phyloP scores from a whole-genome alignment of 1,284 basidiomycete genomes.

The Cryptococcus floricola region DNA sequence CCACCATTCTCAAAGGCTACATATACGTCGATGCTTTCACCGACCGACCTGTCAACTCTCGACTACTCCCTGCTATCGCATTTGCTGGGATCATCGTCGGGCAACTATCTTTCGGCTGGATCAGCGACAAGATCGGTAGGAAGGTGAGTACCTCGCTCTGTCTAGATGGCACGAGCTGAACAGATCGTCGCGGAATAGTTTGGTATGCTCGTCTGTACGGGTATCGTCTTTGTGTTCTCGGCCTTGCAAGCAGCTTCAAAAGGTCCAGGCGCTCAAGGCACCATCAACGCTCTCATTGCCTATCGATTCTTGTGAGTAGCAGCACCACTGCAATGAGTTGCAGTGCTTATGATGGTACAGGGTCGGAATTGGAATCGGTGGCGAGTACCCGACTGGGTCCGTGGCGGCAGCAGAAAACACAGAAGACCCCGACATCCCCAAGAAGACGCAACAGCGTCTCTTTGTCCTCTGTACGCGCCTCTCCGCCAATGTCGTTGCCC shows the following conservation, averaged over 20 bases:
- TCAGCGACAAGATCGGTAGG: constrained; percentile 81
- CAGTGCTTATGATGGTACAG: neutral
- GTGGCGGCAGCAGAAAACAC: constrained; percentile 90
- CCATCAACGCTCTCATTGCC: constrained; percentile 54
- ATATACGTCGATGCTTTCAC: constrained; percentile 61
- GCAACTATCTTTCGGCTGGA: constrained; percentile 54
- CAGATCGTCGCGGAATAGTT: constrained; percentile 50
- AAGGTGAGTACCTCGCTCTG: constrained; percentile 65
- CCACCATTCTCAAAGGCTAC: constrained; percentile 60
- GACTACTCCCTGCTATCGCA: constrained; percentile 59
- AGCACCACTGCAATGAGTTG: neutral
- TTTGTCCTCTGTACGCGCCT: constrained; percentile 66
- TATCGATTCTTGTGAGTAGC: constrained; percentile 66
- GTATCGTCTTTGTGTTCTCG: constrained; percentile 74
- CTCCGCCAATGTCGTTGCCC: neutral
- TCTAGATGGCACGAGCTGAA: constrained; percentile 21
- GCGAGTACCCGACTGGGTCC: constrained; percentile 85
- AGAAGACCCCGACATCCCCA: constrained; percentile 64
- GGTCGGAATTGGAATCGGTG: constrained; percentile 64
- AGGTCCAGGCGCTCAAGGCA: constrained; percentile 62
- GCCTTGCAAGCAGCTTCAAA: constrained; percentile 75
- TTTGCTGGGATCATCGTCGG: constrained; percentile 83
- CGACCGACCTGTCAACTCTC: constrained; percentile 55
- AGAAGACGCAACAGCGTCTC: constrained; percentile 76
- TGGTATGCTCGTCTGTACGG: constrained; percentile 60